Evolutionary conservation across 331 rosid genomes (phyloP), one percentile per base, ranked within the genome.

Genomic region (Telfairia occidentalis): DNA sequence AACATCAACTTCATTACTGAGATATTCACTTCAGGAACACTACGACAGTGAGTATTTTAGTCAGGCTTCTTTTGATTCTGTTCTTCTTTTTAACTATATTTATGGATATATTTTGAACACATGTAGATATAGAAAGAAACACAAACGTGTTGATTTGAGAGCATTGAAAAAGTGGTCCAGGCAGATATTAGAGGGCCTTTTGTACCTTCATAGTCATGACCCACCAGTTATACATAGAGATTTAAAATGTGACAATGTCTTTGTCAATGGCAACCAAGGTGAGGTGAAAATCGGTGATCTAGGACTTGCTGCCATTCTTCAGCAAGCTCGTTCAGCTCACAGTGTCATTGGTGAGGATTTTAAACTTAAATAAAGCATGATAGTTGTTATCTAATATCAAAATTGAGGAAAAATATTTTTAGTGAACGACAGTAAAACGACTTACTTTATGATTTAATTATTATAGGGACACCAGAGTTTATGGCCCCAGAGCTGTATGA

Each of bases 401-500:
- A 71, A 23, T 43, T 65, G 9, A 18, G 38, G 45, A 75, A 69
- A 35, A 63, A 75, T 66, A 40, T 48, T 79, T 40, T 78, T 69
- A 58, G 29, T 76, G 43, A 74, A 76, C n/a, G 34, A 50, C 40
- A 32, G 73, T 23, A 46, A 42, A 32, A 7, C 79, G 59, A 73
- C 76, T 19, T 42, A 2, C 30, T 49, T 18, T 52, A 43, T 81
- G 71, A 77, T 76, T 16, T 76, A 60, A 35, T 76, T 75, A 76
- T 43, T 55, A 60, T 59, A 95, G 97, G 99, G 72, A 95, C 99
- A 42, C 97, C 97, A 0, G 98, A 94, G 87, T 91, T 91, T 82
- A 94, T 94, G 97, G 97, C 98, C 3, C 98, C 98, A 10, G 98
- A 94, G 85, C 96, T 91, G 19, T 94, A 94, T 32, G 96, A 94